These are phyloP conservation scores for Pichia membranifaciens DNA, from an alignment of 805 yeast species.

Conservation along the genomic window DNA sequence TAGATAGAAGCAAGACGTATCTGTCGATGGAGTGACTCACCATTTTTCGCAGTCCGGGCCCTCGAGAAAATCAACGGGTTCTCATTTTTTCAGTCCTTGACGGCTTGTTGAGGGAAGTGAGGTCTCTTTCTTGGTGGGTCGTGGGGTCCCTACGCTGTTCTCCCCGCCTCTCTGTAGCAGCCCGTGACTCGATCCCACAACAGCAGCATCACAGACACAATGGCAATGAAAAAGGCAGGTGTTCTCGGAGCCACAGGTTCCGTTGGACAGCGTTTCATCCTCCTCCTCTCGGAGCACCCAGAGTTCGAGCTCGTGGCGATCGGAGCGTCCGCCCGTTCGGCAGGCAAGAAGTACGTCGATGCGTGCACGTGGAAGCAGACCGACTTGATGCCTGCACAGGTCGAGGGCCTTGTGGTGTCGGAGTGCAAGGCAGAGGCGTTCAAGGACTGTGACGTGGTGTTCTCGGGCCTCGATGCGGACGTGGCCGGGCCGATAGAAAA, in stretches of 20 bases:
- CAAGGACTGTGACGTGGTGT: constrained; percentile 87
- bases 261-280: constrained; percentile 93
- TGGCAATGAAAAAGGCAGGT: constrained; percentile 52
- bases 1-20: too few species aligned
- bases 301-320: constrained; percentile 77
- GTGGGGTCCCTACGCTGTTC: too few species aligned
- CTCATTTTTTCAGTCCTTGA: too few species aligned
- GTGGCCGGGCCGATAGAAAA: constrained; percentile 90
- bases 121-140: too few species aligned
- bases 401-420: constrained; percentile 56
- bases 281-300: constrained; percentile 80
- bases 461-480: constrained; percentile 90
- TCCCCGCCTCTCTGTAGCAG: too few species aligned
- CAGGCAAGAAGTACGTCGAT: constrained; percentile 79
- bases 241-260: constrained; percentile 98
- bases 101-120: too few species aligned
- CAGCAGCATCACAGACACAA: too few species aligned
- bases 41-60: too few species aligned
- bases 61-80: too few species aligned
- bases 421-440: constrained; percentile 77
- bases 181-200: too few species aligned
- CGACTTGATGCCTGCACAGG: constrained; percentile 63
- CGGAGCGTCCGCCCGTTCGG: constrained; percentile 92
- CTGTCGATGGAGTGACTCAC: too few species aligned
- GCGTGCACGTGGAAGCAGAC: constrained; percentile 97